These are phyloP conservation scores for Stagonosporopsis chrysanthemi DNA, from an alignment of 2,329 filamentous ascomycete species.

Conservation along the genomic window DNA sequence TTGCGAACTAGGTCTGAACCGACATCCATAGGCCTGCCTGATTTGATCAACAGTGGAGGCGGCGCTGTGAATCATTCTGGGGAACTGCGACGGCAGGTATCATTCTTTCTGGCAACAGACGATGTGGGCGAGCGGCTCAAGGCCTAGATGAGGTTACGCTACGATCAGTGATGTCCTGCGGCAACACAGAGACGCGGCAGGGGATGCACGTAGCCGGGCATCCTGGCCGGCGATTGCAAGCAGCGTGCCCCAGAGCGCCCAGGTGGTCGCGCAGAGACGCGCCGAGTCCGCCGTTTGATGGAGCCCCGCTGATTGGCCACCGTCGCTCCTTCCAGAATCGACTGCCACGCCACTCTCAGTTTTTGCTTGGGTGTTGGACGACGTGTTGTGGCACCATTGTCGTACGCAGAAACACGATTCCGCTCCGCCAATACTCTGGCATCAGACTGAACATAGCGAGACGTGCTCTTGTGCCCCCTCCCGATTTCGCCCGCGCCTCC, in stretches of 20 bases:
- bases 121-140: constrained; percentile 23
- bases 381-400: constrained; percentile 32
- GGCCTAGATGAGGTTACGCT: constrained; percentile 29
- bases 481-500: constrained; percentile 33
- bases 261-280: constrained; percentile 9
- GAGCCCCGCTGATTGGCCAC: constrained; percentile 31
- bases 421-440: constrained; percentile 27
- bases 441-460: constrained; percentile 18
- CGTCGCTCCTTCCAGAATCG: constrained; percentile 24
- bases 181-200: constrained; percentile 27
- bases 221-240: constrained; percentile 29
- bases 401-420: constrained; percentile 27
- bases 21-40: constrained; percentile 5
- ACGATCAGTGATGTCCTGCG: constrained; percentile 27
- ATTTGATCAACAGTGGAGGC: constrained; percentile 18
- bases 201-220: constrained; percentile 38
- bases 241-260: constrained; percentile 14
- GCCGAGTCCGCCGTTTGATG: constrained; percentile 19
- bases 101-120: constrained; percentile 27
- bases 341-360: constrained; percentile 30
- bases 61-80: constrained; percentile 28
- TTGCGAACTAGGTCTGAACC: constrained; percentile 1
- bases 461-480: constrained; percentile 25
- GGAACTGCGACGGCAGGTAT: constrained; percentile 26
- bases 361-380: constrained; percentile 27